Conservation (phyloP, 768 basidiomycete species). For the Megacollybia marginata region DNA sequence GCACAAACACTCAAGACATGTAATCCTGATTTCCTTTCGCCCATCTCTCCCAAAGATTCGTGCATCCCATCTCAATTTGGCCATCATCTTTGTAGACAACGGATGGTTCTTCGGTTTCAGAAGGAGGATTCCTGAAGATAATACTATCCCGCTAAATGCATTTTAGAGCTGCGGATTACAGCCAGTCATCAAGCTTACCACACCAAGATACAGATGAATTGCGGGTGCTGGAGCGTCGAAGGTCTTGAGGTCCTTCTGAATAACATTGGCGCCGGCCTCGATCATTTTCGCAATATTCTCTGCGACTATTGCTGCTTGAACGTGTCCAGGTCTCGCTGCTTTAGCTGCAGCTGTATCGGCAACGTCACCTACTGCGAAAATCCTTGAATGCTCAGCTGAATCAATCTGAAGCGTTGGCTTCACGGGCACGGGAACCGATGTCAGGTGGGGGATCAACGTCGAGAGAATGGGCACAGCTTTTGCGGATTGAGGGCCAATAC, state of each 20-base stretch:
- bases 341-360: slow-evolving; percentile 41
- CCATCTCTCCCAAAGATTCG: slow-evolving; percentile 12
- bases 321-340: slow-evolving; percentile 32
- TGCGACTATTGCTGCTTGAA: slow-evolving; percentile 32
- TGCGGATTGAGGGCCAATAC: slow-evolving; percentile 22
- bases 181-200: slow-evolving; percentile 22
- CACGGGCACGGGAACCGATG: slow-evolving; percentile 12
- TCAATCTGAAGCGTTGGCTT: slow-evolving; percentile 18
- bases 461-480: slow-evolving; percentile 11
- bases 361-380: slow-evolving; percentile 43
- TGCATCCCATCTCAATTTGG: slow-evolving; percentile 9
- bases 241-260: slow-evolving; percentile 14
- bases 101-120: slow-evolving; percentile 6
- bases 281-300: slow-evolving; percentile 32
- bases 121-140: slow-evolving; percentile 13
- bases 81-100: slow-evolving; percentile 10
- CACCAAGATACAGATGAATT: slow-evolving; percentile 39
- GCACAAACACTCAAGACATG: too few species aligned
- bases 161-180: slow-evolving; percentile 16
- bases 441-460: slow-evolving; percentile 12
- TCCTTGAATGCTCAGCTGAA: slow-evolving; percentile 21
- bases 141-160: slow-evolving; percentile 10
- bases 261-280: slow-evolving; percentile 2
- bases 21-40: slow-evolving; percentile 1
- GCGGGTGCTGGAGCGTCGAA: slow-evolving; percentile 26